Base-by-base conservation (phyloP, 768 basidiomycete genomes). In the Pleurotus platypus region DNA sequence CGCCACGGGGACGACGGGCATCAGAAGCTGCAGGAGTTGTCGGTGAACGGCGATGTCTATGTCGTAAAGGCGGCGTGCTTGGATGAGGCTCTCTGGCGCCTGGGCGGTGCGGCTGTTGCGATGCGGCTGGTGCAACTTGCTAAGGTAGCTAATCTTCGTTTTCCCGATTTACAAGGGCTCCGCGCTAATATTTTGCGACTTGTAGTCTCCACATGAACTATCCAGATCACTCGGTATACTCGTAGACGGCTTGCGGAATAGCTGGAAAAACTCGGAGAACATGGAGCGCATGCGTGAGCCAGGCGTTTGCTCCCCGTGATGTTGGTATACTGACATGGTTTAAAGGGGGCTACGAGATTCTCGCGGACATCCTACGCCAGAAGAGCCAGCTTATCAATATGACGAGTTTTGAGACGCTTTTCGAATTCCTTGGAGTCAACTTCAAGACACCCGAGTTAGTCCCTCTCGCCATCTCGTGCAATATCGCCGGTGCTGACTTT, bases 211-310 rank as follows among this genome's bases (percentile, higher is more conserved):
- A 0, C 89, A 90, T 59, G 92, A 94, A 62, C 63, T 96, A 2
- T 89, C 89, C 0, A 75, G 86, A 13, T 80, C 91, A 0, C 69
- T 94, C 5, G 75, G 85, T 3, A 82, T 94, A 24, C 69, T 96
- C 18, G 80, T 83, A 7, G 92, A 95, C 62, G 83, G 89, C 2
- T 68, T 97, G 46, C 83, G 83, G 61, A 87, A 89, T 62, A 90
- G 84, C 63, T 98, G 95, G 95, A 84, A 91, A 64, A 93, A 92
- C 64, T 94, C 91, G 37, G 94, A 95, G 66, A 95, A 97, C 62
- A 93, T 95, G 87, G 94, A 96, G 66, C 78, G 87, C 35, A 72
- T 94, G 55, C 84, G 93, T 94, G 63, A 64, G 88, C 77, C 40
- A 11, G n/a, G 3, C 43, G 12, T 46, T 42, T 13, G n/a, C 15